Conservation (phyloP, 371 early-diverging fungal genomes). For the Nematocida parisii region DNA sequence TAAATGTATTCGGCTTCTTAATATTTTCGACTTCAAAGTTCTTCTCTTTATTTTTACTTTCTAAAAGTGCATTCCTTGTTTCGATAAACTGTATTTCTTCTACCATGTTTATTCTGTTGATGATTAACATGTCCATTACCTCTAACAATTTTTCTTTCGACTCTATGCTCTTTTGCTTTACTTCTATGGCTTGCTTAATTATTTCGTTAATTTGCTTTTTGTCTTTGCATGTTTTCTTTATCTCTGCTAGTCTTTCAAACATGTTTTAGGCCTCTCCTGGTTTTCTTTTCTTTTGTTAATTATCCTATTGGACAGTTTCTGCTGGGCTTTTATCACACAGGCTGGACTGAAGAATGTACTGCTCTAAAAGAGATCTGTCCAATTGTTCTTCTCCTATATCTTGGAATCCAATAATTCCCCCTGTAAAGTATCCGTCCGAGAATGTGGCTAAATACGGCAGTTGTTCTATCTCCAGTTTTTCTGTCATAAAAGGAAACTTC, state of each 20-base stretch:
- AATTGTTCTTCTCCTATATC: conserved; percentile 61
- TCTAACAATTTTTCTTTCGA: conserved; percentile 23
- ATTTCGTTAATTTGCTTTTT: neutral
- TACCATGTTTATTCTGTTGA: conserved; percentile 42
- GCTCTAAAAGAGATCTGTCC: conserved; percentile 27
- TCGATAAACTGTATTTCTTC: neutral
- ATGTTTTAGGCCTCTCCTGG: neutral
- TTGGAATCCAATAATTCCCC: conserved; percentile 68
- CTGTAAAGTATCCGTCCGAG: conserved; percentile 68
- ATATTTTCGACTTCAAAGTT: too few species aligned
- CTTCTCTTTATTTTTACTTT: too few species aligned
- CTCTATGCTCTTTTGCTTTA: conserved; percentile 31
- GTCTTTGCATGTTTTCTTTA: neutral
- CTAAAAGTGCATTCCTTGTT: too few species aligned
- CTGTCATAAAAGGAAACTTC: conserved; percentile 55
- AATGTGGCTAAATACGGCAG: conserved; percentile 69
- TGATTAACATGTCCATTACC: conserved; percentile 37
- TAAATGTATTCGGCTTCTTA: too few species aligned
- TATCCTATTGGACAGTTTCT: conserved; percentile 10
- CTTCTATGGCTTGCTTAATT: conserved; percentile 17
- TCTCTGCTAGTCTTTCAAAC: neutral
- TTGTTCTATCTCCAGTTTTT: conserved; percentile 59
- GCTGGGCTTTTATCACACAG: conserved; percentile 7
- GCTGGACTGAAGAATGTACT: conserved; percentile 32
- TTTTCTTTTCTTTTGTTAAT: conserved; percentile 1